Percentiles rank a stretch among this genome's conserved stretches.
phyloP scores from a whole-genome alignment of 1,139 yeast genomes.

The Scheffersomyces lignicola region DNA sequence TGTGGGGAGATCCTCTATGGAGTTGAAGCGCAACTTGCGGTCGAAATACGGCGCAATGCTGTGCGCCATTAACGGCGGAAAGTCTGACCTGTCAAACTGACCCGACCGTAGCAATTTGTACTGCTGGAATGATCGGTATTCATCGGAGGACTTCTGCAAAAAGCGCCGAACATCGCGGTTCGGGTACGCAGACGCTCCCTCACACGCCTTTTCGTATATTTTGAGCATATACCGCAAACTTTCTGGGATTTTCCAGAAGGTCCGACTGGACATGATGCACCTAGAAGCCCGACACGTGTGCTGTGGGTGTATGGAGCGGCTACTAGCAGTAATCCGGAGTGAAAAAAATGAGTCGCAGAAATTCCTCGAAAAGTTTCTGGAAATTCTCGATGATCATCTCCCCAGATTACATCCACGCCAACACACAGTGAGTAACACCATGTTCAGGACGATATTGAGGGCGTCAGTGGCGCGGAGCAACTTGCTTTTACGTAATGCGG shows the following conservation, averaged over 20 bases:
- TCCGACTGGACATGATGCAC: constrained; percentile 11
- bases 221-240: constrained; percentile 10
- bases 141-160: constrained; percentile 18
- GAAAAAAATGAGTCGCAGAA: too few species aligned
- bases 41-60: constrained; percentile 20
- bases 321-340: too few species aligned
- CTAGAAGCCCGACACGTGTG: not conserved
- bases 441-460: too few species aligned
- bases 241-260: constrained; percentile 10
- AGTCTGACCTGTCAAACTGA: constrained; percentile 19
- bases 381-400: too few species aligned
- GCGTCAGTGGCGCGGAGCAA: too few species aligned
- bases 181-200: constrained; percentile 8
- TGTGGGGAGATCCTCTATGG: constrained; percentile 15
- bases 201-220: constrained; percentile 14
- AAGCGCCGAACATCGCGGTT: constrained; percentile 14
- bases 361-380: too few species aligned
- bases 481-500: too few species aligned
- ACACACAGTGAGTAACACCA: too few species aligned
- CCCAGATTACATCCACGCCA: too few species aligned
- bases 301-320: too few species aligned
- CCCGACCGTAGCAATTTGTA: constrained; percentile 17
- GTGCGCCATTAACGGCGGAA: constrained; percentile 20
- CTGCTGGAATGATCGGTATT: constrained; percentile 20
- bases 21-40: constrained; percentile 14